Conservation (phyloP, 2,329 filamentous ascomycete species). For the Fusarium vanettenii region DNA sequence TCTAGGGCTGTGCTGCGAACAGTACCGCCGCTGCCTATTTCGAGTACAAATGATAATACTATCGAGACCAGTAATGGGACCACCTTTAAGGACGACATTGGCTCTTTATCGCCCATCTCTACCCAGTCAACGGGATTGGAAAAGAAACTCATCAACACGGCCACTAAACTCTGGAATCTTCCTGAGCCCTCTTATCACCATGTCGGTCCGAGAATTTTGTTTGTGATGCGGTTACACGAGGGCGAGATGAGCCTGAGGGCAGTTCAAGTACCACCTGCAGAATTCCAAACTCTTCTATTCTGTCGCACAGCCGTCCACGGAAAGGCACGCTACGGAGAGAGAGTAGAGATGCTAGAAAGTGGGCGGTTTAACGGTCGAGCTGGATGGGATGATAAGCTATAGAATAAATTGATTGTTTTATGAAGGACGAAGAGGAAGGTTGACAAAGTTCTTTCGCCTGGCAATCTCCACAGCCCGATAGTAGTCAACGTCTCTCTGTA, state of each 20-base stretch:
- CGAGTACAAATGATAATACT: not conserved
- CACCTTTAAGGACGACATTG: not conserved
- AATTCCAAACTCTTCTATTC: conserved; percentile 35
- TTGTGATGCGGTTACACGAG: conserved; percentile 27
- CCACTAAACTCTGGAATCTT: conserved; percentile 16
- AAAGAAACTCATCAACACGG: not conserved
- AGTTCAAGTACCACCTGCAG: conserved; percentile 14
- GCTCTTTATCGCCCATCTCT: not conserved
- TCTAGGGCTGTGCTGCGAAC: conserved; percentile 12
- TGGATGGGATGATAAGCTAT: conserved; percentile 6
- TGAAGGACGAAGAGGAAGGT: conserved; percentile 9
- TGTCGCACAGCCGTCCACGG: conserved; percentile 33
- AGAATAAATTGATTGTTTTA: not conserved
- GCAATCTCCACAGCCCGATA: conserved; percentile 26
- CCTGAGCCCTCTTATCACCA: conserved; percentile 34
- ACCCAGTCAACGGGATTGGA: not conserved
- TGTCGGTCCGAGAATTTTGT: conserved; percentile 25
- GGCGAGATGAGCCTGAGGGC: conserved; percentile 23
- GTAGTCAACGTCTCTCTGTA: conserved; percentile 18
- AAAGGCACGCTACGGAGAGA: conserved; percentile 24
- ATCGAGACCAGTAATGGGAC: not conserved
- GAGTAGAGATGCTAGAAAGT: conserved; percentile 21
- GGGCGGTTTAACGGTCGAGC: conserved; percentile 27
- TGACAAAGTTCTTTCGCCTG: conserved; percentile 26
- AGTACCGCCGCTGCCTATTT: not conserved